Evolutionary conservation across 192 early-diverging fungal genomes (phyloP), one percentile per base, ranked within the genome.

Genomic region (Coemansia sp.): DNA sequence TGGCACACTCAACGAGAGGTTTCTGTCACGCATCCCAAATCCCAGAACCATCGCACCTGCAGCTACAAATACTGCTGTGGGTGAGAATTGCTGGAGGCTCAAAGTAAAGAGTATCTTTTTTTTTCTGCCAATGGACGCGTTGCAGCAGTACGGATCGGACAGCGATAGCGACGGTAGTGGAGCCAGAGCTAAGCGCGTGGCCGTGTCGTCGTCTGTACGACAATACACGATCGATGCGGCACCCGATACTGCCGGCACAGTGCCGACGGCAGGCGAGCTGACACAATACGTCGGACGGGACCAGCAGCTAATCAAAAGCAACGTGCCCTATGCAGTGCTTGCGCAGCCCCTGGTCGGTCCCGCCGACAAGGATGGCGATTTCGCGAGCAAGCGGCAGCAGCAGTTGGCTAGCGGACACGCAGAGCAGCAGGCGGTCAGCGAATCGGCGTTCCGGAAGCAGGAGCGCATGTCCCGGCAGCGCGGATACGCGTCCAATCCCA

Each of bases 401-500:
- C 37, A 43, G 10, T 17, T 43, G 18, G 23, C 37, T 0, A 50
- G 54, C 27, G 66, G 66, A 0, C 49, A 30, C 0, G 66, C 58
- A 14, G 67, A 63, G 23, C 13, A n/a, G 17, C 67, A 70, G 20
- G 67, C 47, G 5, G 52, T 70, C 4, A 51, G 55, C 17, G 67
- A 70, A 35, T 12, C 16, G 11, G 19, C 43, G 50, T 98, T 98
- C 41, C 76, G 85, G 20, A 79, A 81, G 27, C 85, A 96, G 70
- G 82, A 92, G 51, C 83, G 92, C 35, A 87, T 89, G 7, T 95
- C 86, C 53, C 63, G 83, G 27, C 83, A 85, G 6, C 83, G 76
- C 51, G 91, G 92, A 3, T 87, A 82, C 47, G 86, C 93, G 9
- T 65, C 81, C 13, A 85, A 98, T 60, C 95, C 95, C 13, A 82